Base-by-base conservation (phyloP, 169 alveolate genomes). In the Cyclospora cayetanensis region DNA sequence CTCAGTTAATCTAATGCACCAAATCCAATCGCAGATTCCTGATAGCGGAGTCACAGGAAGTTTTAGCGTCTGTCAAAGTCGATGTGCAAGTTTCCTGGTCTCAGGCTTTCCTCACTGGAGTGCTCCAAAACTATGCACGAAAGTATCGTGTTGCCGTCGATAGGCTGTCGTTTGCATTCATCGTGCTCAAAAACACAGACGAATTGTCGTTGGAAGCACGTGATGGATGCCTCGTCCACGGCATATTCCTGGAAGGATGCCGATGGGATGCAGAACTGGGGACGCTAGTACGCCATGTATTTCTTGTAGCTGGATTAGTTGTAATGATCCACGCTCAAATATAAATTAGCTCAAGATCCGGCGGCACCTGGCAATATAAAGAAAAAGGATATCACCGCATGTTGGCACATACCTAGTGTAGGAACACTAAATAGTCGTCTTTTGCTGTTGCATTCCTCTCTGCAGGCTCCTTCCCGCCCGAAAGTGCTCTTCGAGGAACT, bases 221-320 rank as follows among this genome's bases (percentile, higher is more conserved):
- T 72, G 96, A 93, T 90, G 99, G 99, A 35, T 96, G 98, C 91
- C 96, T 94, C 92, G 96, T 97, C 43, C 94, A 97, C 70, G 99
- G 99, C 52, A 93, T 97, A 94, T 97, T 94, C 92, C 90, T 98
- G 82, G 98, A 97, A 92, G 99, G 99, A 20, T 98, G 99, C 72
- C 96, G 98, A 85, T 98, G 99, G 99, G 91, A 80, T 55, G 34
- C 72, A 53, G 91, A 80, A 25, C 22, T 3, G n/a, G 77, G 55
- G 20, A 53, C 80, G 76, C 70, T 90, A 91, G 93, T 90, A 29
- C 39, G 92, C 46, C 18, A 9, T 29, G 52, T 25, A 2, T n/a
- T n/a, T n/a, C n/a, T n/a, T n/a, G n/a, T n/a, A n/a, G n/a, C n/a
- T n/a, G n/a, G n/a, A n/a, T n/a, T n/a, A n/a, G n/a, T n/a, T n/a